These are phyloP conservation scores for Nitzschia palea DNA, from an alignment of 108 stramenopile genomes.

Conservation along the genomic window DNA sequence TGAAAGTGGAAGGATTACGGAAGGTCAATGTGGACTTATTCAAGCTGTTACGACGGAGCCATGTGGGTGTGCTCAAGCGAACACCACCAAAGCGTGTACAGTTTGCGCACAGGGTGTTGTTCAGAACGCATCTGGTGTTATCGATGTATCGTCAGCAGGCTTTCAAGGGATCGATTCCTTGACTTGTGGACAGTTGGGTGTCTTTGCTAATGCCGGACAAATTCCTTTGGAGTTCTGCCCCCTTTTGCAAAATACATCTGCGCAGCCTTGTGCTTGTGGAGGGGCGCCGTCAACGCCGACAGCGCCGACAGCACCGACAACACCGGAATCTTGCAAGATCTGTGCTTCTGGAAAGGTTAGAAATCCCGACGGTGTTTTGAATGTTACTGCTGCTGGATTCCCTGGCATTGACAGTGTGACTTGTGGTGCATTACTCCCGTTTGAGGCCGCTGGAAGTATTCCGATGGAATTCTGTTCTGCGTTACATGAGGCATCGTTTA, in stretches of 20 bases:
- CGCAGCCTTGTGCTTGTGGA: background rate
- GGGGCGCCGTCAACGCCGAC: background rate
- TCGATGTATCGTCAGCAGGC: background rate
- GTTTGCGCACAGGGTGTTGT: slow-evolving; percentile 1
- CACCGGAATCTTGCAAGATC: background rate
- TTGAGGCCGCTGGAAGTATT: background rate
- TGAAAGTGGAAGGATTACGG: background rate
- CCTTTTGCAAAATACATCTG: background rate
- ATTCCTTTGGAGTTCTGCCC: background rate
- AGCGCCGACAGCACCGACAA: background rate
- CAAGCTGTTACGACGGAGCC: background rate
- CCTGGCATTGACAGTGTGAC: background rate
- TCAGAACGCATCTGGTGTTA: background rate
- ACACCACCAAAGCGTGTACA: background rate
- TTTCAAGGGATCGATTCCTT: background rate
- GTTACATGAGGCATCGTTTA: background rate
- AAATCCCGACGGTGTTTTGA: background rate
- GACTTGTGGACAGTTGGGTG: background rate
- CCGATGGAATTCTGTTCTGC: background rate
- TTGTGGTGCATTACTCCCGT: background rate
- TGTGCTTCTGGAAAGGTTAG: background rate
- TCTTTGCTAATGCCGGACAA: background rate
- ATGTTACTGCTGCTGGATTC: background rate
- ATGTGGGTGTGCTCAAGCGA: background rate
- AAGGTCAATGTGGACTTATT: slow-evolving; percentile 1